Evolutionary conservation across 257 asterid genomes (phyloP).

Genomic region (Eucommia ulmoides): DNA sequence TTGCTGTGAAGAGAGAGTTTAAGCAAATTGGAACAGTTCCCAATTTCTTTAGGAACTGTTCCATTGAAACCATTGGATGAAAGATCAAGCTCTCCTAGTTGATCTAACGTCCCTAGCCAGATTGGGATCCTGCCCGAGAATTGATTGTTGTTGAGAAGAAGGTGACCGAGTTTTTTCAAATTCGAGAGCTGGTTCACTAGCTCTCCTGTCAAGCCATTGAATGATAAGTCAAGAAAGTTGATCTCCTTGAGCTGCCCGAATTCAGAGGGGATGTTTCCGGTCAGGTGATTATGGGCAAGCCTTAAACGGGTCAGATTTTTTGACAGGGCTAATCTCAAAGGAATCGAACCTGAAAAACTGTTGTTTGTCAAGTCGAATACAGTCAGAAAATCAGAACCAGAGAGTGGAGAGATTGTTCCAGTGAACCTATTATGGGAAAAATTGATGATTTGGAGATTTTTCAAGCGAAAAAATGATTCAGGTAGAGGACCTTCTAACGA

Average conservation of each 20-base stretch:
- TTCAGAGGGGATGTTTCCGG: slow-evolving; percentile 45
- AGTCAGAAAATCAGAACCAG: slow-evolving; percentile 42
- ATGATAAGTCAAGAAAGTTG: slow-evolving; percentile 63
- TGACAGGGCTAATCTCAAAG: slow-evolving; percentile 43
- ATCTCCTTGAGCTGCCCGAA: slow-evolving; percentile 49
- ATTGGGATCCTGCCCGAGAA: slow-evolving; percentile 45
- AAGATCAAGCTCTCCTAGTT: slow-evolving; percentile 73
- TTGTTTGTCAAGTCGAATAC: slow-evolving; percentile 66
- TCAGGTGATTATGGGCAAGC: slow-evolving; percentile 53
- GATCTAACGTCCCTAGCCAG: slow-evolving; percentile 59
- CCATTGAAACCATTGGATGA: slow-evolving; percentile 60
- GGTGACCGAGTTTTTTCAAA: slow-evolving; percentile 38
- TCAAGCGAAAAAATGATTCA: slow-evolving; percentile 50
- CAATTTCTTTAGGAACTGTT: slow-evolving; percentile 49
- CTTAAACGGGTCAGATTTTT: slow-evolving; percentile 49
- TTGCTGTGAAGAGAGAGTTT: slow-evolving; percentile 54
- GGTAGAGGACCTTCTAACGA: slow-evolving; percentile 78
- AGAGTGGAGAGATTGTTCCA: slow-evolving; percentile 49
- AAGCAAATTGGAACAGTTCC: slow-evolving; percentile 53
- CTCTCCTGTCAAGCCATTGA: slow-evolving; percentile 48
- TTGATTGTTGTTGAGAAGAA: slow-evolving; percentile 47
- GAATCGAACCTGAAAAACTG: slow-evolving; percentile 56
- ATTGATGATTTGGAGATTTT: slow-evolving; percentile 58
- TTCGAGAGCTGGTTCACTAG: slow-evolving; percentile 38
- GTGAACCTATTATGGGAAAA: slow-evolving; percentile 52